Base-by-base conservation (phyloP, 148 eudicot species). In the Silene latifolia region DNA sequence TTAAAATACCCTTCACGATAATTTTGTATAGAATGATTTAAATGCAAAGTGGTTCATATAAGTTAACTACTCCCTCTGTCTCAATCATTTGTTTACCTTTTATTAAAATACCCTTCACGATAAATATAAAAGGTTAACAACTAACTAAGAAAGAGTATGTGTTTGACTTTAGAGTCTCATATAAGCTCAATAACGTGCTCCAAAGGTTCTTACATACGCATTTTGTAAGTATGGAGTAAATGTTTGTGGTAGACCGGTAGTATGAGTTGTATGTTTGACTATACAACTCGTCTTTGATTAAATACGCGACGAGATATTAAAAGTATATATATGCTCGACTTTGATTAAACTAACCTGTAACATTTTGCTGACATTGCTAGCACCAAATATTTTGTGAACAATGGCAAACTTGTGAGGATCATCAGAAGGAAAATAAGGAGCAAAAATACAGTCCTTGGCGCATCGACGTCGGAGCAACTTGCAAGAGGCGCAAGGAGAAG, bases 401-500 rank as follows among this genome's bases (percentile, higher is more conserved):
- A 90, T 90, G 8, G 96, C 96, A 56, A 93, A 93, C 80, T 90
- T 90, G 29, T 90, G 92, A 46, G 98, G 98, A 73, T 93, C 93
- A 76, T 90, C 92, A 4, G 98, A 93, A 23, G 98, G 88, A 65
- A 93, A 93, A 69, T 93, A 93, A 8, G 96, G 98, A 12, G 92
- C 88, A 72, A 90, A 90, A 9, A 96, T 93, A 69, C 98, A 93
- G 67, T 93, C 96, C 60, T 90, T 91, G 0, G 93, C 98, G 59
- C 98, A 93, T 69, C 98, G 86, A 60, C 98, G 76, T 23, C 98
- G 80, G 66, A 90, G 82, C 23, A 90, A 89, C 83, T 93, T 93
- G 74, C 98, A 93, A n/a, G 98, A 96, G 3, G 98, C 98, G 48
- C 98, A 93, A 10, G 98, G 96, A 7, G 96, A 90, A 46, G 89